phyloP scores from a whole-genome alignment of 2,329 filamentous ascomycete genomes.

The Trichoderma sp. region DNA sequence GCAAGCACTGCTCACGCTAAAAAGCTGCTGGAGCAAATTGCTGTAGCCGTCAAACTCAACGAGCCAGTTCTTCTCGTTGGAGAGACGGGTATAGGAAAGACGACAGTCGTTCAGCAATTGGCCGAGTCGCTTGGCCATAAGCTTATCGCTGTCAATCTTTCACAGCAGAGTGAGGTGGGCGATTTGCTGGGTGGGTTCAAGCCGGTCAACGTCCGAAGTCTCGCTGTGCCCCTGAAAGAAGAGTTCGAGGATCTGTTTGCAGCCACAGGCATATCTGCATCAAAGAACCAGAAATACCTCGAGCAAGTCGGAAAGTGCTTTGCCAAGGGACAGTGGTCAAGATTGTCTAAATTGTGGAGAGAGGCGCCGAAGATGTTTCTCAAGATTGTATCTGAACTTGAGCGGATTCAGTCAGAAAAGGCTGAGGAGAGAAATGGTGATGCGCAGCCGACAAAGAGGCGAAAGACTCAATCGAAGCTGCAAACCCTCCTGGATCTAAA shows the following conservation, averaged over 20 bases:
- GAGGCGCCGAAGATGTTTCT: slow-evolving; percentile 88
- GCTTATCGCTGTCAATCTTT: slow-evolving; percentile 90
- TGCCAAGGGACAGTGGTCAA: slow-evolving; percentile 82
- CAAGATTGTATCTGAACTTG: slow-evolving; percentile 61
- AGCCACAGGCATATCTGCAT: slow-evolving; percentile 78
- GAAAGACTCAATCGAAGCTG: slow-evolving; percentile 67
- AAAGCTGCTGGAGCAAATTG: slow-evolving; percentile 83
- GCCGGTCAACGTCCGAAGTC: slow-evolving; percentile 83
- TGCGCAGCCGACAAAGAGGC: slow-evolving; percentile 67
- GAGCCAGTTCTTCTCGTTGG: slow-evolving; percentile 95
- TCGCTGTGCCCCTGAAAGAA: slow-evolving; percentile 88
- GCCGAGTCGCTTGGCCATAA: slow-evolving; percentile 82
- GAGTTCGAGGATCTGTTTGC: slow-evolving; percentile 90
- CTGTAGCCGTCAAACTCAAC: slow-evolving; percentile 76
- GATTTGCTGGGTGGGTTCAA: slow-evolving; percentile 96
- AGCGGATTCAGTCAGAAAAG: slow-evolving; percentile 47
- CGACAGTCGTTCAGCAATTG: slow-evolving; percentile 90
- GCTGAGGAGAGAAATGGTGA: slow-evolving; percentile 38
- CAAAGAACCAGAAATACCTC: slow-evolving; percentile 85
- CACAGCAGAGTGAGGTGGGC: slow-evolving; percentile 96
- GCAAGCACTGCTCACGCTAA: slow-evolving; percentile 86
- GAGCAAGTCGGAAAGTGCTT: slow-evolving; percentile 78
- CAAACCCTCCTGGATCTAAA: slow-evolving; percentile 60
- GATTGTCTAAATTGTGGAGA: slow-evolving; percentile 81
- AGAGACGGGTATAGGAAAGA: slow-evolving; percentile 98